phyloP scores from a whole-genome alignment of 768 basidiomycete genomes.

The Tephrocybe sp. region DNA sequence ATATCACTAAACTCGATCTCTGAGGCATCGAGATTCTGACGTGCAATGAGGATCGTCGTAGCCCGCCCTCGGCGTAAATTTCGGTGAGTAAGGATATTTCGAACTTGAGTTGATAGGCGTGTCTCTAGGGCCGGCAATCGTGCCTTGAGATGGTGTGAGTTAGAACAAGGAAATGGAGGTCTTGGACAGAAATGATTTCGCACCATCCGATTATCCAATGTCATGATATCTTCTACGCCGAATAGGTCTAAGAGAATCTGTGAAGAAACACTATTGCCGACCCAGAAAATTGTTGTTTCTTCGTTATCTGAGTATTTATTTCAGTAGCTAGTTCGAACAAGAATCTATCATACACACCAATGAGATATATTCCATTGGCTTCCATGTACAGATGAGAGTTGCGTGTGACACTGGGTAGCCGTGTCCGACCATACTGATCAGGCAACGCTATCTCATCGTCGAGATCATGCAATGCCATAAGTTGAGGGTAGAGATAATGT shows the following conservation, averaged over 20 bases:
- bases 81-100: conserved; percentile 78
- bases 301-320: conserved; percentile 69
- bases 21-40: conserved; percentile 89
- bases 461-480: conserved; percentile 87
- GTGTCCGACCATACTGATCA: conserved; percentile 55
- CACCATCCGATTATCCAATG: conserved; percentile 70
- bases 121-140: conserved; percentile 70
- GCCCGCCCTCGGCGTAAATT: conserved; percentile 47
- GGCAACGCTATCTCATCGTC: conserved; percentile 69
- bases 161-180: background rate
- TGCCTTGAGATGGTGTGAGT: conserved; percentile 38
- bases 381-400: conserved; percentile 86
- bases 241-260: conserved; percentile 82
- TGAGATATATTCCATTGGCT: conserved; percentile 85
- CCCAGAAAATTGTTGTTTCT: conserved; percentile 85
- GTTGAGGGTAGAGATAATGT: conserved; percentile 81
- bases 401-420: conserved; percentile 77
- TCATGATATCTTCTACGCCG: conserved; percentile 74
- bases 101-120: conserved; percentile 77
- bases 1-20: conserved; percentile 98
- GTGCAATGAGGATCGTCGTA: conserved; percentile 69
- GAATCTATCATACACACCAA: conserved; percentile 51
- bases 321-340: background rate
- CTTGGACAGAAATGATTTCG: conserved; percentile 17
- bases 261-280: conserved; percentile 80